These are phyloP conservation scores for Litsea cubeba DNA, from an alignment of 164 flowering plant genomes.

Conservation along the genomic window DNA sequence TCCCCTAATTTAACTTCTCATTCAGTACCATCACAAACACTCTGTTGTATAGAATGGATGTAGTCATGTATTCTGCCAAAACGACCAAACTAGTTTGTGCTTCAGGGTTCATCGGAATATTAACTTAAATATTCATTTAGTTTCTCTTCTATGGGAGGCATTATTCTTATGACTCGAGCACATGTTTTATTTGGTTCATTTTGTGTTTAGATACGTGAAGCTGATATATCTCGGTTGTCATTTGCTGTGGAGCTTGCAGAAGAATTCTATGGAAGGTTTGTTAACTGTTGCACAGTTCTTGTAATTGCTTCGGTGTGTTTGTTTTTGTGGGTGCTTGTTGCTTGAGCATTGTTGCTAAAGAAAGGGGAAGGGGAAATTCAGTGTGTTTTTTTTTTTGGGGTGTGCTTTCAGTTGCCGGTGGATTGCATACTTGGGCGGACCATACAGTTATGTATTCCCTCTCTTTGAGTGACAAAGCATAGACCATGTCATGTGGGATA, in stretches of 20 bases:
- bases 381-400: not conserved
- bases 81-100: not conserved
- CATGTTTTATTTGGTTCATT: not conserved
- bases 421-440: not conserved
- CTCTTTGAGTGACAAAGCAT: not conserved
- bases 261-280: slow-evolving; percentile 97
- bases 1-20: not conserved
- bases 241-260: slow-evolving; percentile 99
- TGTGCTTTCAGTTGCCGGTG: not conserved
- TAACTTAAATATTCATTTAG: not conserved
- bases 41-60: no score
- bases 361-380: no score
- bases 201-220: slow-evolving; percentile 83
- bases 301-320: not conserved
- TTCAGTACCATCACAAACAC: no score
- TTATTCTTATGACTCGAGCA: not conserved
- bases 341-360: no score
- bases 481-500: not conserved
- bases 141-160: slow-evolving; percentile 3
- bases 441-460: not conserved
- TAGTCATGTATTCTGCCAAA: not conserved
- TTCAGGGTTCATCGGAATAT: not conserved
- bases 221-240: slow-evolving; percentile 92
- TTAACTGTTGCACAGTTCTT: not conserved
- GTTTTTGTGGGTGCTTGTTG: no score